phyloP scores from a whole-genome alignment of 495 filamentous ascomycete genomes.

The Tuber borchii region DNA sequence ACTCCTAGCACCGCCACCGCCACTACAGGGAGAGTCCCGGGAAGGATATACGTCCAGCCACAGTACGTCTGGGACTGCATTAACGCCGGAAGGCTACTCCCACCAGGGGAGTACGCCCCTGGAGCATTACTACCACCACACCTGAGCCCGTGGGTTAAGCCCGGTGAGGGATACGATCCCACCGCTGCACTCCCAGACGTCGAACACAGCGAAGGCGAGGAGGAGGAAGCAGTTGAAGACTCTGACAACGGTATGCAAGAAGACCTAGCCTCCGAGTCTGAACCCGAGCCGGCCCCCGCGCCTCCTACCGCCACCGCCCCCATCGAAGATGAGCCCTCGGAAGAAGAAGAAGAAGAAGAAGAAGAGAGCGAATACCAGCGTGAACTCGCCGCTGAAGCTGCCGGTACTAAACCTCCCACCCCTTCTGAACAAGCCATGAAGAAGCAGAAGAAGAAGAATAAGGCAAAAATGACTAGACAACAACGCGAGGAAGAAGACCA shows the following conservation, averaged over 20 bases:
- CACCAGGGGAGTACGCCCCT: slow-evolving; percentile 81
- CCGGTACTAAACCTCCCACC: slow-evolving; percentile 44
- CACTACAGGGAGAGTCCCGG: slow-evolving; percentile 64
- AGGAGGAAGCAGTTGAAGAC: slow-evolving; percentile 35
- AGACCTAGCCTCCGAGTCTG: slow-evolving; percentile 54
- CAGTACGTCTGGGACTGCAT: slow-evolving; percentile 98
- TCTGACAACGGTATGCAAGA: slow-evolving; percentile 48
- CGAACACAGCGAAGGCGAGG: slow-evolving; percentile 72
- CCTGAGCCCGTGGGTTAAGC: slow-evolving; percentile 91
- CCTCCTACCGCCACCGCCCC: neutral
- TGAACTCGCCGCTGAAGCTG: slow-evolving; percentile 86
- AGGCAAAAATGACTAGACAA: slow-evolving; percentile 61
- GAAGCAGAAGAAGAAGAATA: slow-evolving; percentile 52
- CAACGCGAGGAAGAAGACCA: slow-evolving; percentile 71
- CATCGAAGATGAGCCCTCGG: slow-evolving; percentile 42
- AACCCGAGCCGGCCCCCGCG: slow-evolving; percentile 41
- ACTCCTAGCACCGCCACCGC: slow-evolving; percentile 43
- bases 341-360: slow-evolving; percentile 28
- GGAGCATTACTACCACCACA: slow-evolving; percentile 86
- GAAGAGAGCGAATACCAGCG: slow-evolving; percentile 56
- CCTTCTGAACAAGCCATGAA: slow-evolving; percentile 49
- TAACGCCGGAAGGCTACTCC: slow-evolving; percentile 79
- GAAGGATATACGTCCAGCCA: slow-evolving; percentile 85
- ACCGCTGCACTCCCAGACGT: slow-evolving; percentile 68
- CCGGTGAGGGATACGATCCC: slow-evolving; percentile 77